Evolutionary conservation across 306 rosid species (phyloP).

Genomic region (Vachellia pachyceras): DNA sequence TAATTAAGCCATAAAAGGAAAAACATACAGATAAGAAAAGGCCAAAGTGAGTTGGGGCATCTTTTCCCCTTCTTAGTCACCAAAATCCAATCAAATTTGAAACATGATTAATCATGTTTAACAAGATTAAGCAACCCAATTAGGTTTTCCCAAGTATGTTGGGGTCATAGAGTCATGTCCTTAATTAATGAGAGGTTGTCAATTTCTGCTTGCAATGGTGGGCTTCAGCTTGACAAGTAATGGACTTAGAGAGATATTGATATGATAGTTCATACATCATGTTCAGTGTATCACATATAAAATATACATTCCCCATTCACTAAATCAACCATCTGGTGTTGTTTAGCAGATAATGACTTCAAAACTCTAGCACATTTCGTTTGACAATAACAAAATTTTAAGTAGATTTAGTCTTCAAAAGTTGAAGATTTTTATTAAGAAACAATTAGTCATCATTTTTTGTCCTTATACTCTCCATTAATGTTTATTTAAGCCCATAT

Average conservation of each 20-base stretch:
- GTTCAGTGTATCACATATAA: constrained; percentile 28
- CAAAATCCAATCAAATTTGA: constrained; percentile 43
- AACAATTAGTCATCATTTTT: neutral
- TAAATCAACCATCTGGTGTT: neutral
- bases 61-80: constrained; percentile 53
- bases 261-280: constrained; percentile 20
- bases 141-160: constrained; percentile 35
- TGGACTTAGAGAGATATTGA: constrained; percentile 9
- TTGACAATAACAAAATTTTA: neutral
- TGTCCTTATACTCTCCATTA: neutral
- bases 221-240: constrained; percentile 46
- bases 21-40: neutral
- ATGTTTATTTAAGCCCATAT: neutral
- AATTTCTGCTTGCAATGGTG: constrained; percentile 33
- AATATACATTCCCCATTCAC: constrained; percentile 2
- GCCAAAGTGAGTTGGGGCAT: constrained; percentile 46
- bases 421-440: neutral
- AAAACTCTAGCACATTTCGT: neutral
- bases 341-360: constrained; percentile 1
- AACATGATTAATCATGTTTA: constrained; percentile 31
- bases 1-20: constrained; percentile 18
- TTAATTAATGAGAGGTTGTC: constrained; percentile 33
- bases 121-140: constrained; percentile 8
- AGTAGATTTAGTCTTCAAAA: neutral
- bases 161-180: constrained; percentile 43